Percentiles rank a stretch among this genome's conserved stretches.
Conservation (phyloP, 2,329 filamentous ascomycete species). For the Coleophoma eucalyptorum region DNA sequence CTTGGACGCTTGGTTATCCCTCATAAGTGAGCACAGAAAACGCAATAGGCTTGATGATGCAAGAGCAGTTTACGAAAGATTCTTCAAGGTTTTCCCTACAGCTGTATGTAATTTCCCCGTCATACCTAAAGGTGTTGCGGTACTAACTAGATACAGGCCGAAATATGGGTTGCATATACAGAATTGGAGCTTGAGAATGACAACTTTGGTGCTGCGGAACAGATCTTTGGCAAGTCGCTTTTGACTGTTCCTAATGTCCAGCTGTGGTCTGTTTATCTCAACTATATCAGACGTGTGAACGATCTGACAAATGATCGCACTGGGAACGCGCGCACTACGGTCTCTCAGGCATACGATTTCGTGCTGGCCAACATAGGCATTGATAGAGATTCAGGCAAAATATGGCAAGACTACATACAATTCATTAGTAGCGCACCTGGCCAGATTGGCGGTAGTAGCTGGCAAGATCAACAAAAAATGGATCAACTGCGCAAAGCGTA, state of each 20-base stretch:
- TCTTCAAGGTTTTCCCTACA: conserved; percentile 83
- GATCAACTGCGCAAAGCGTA: conserved; percentile 89
- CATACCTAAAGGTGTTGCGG: conserved; percentile 2
- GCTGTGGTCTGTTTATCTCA: conserved; percentile 90
- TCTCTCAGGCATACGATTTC: conserved; percentile 87
- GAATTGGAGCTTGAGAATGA: conserved; percentile 87
- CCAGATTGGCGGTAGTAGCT: conserved; percentile 76
- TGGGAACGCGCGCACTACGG: conserved; percentile 72
- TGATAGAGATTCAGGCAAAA: conserved; percentile 81
- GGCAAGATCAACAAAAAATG: conserved; percentile 99
- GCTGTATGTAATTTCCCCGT: conserved; percentile 61
- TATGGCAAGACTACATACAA: conserved; percentile 94
- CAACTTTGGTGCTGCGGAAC: conserved; percentile 75
- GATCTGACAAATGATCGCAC: conserved; percentile 77
- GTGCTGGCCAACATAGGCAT: conserved; percentile 86
- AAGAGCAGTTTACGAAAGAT: conserved; percentile 77
- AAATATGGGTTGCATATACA: conserved; percentile 85
- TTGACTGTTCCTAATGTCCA: conserved; percentile 76
- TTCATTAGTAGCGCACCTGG: conserved; percentile 90
- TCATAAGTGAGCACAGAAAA: conserved; percentile 81
- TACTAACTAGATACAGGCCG: conserved; percentile 59
- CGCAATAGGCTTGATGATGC: conserved; percentile 80
- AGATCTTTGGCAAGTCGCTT: conserved; percentile 78
- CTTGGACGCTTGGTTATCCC: conserved; percentile 82
- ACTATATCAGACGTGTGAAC: conserved; percentile 90